A percentile compares a stretch with the other conserved stretches of the same genome.
Conservation (phyloP, 2,329 filamentous ascomycete genomes). For the Aspergillus texensis region DNA sequence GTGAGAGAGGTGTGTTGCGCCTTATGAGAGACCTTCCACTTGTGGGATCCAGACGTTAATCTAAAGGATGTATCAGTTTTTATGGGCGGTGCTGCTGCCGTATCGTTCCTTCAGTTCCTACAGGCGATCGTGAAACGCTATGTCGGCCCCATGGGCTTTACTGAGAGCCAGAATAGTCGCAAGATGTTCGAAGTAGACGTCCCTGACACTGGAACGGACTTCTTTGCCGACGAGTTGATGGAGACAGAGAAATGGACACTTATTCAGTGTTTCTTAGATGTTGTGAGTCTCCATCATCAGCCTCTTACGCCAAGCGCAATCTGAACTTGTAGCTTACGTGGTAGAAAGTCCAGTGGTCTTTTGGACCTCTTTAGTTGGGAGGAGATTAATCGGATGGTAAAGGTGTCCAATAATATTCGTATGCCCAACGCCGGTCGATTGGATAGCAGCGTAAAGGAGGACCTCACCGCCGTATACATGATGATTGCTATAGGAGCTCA, state of each 20-base stretch:
- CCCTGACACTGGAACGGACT: not conserved
- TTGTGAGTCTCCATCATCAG: not conserved
- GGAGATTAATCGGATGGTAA: not conserved
- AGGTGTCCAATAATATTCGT: not conserved
- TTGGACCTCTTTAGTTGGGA: not conserved
- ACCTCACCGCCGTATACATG: constrained; percentile 33
- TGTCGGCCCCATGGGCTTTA: not conserved
- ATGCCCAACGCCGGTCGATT: not conserved
- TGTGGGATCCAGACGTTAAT: not conserved
- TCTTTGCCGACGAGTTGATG: not conserved
- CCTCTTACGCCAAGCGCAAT: not conserved
- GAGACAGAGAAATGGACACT: constrained; percentile 1
- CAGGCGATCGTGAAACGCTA: constrained; percentile 5
- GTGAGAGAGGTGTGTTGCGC: not conserved
- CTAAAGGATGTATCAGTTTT: not conserved
- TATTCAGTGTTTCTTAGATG: not conserved
- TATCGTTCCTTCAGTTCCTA: not conserved
- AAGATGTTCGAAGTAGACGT: constrained; percentile 1
- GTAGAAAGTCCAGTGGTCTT: not conserved
- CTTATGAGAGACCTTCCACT: not conserved
- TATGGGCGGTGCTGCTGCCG: not conserved
- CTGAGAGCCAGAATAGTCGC: constrained; percentile 1
- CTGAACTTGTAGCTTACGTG: not conserved
- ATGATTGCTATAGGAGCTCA: constrained; percentile 59
- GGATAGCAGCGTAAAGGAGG: not conserved